Evolutionary conservation across 2,329 filamentous ascomycete genomes (phyloP).

Genomic region (Trichophyton schoenleinii): DNA sequence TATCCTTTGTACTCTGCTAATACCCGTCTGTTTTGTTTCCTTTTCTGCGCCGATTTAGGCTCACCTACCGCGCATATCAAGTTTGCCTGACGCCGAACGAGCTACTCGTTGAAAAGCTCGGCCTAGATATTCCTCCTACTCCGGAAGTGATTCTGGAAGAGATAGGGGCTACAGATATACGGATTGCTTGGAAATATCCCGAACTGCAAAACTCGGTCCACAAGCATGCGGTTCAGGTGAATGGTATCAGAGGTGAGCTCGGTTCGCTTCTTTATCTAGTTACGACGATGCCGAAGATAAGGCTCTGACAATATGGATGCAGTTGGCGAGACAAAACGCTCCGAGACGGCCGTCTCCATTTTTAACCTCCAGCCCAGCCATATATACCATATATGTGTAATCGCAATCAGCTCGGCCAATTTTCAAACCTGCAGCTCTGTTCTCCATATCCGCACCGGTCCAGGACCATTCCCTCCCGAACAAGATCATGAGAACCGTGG

Average conservation of each 20-base stretch:
- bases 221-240: constrained; percentile 85
- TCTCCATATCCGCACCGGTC: constrained; percentile 65
- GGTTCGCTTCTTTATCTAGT: background rate
- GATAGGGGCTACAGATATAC: constrained; percentile 74
- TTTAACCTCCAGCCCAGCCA: constrained; percentile 73
- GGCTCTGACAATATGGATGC: constrained; percentile 1
- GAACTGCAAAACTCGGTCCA: constrained; percentile 55
- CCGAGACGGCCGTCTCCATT: constrained; percentile 81
- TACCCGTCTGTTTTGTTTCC: background rate
- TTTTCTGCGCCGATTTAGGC: constrained; percentile 39
- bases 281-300: background rate
- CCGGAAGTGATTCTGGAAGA: constrained; percentile 83
- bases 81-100: constrained; percentile 85
- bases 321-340: constrained; percentile 74
- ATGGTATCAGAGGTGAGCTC: constrained; percentile 66
- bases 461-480: constrained; percentile 31
- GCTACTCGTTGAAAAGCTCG: constrained; percentile 78
- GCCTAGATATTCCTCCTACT: constrained; percentile 81
- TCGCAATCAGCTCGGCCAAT: constrained; percentile 80
- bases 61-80: constrained; percentile 73
- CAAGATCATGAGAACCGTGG: constrained; percentile 25
- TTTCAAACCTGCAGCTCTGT: constrained; percentile 83
- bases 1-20: constrained; percentile 5
- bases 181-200: constrained; percentile 79
- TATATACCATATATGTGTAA: constrained; percentile 87